These are phyloP conservation scores for Posidonia australis DNA, from an alignment of 106 monocot genomes.

Conservation along the genomic window DNA sequence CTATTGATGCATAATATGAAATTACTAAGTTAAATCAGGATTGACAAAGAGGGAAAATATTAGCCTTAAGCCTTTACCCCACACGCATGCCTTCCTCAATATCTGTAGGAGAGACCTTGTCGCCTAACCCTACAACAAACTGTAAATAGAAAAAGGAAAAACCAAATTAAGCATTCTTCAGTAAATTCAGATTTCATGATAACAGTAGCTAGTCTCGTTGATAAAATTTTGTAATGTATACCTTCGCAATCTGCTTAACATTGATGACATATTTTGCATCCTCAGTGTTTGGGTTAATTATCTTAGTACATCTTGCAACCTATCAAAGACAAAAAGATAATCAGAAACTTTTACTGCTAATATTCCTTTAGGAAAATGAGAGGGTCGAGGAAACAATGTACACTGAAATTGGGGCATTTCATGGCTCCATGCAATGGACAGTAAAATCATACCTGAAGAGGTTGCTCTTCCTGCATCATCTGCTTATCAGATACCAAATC, in stretches of 20 bases:
- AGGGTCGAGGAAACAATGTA: not conserved
- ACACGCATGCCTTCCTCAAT: slow-evolving; percentile 98
- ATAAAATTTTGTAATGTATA: slow-evolving; percentile 8
- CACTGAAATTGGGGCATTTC: not conserved
- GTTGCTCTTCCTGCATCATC: slow-evolving; percentile 99
- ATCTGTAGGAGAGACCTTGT: slow-evolving; percentile 96
- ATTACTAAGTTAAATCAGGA: too few relatives aligned
- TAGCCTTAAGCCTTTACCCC: slow-evolving; percentile 52
- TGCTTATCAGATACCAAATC: slow-evolving; percentile 96
- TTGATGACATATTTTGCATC: slow-evolving; percentile 97
- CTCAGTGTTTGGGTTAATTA: slow-evolving; percentile 88
- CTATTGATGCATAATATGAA: too few relatives aligned
- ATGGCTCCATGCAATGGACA: not conserved
- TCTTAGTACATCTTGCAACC: slow-evolving; percentile 97
- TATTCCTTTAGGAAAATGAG: not conserved
- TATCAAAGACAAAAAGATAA: slow-evolving; percentile 9
- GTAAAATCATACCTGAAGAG: slow-evolving; percentile 54
- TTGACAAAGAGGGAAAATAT: not conserved
- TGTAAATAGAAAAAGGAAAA: slow-evolving; percentile 6
- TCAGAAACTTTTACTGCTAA: too few relatives aligned
- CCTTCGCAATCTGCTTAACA: slow-evolving; percentile 99
- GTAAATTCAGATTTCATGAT: not conserved
- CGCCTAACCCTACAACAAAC: slow-evolving; percentile 98
- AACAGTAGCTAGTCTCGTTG: not conserved
- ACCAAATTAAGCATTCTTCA: not conserved